Percentiles rank a stretch among this genome's conserved stretches.
phyloP scores from a whole-genome alignment of 208 protist species.

The Blechomonas ayalai region DNA sequence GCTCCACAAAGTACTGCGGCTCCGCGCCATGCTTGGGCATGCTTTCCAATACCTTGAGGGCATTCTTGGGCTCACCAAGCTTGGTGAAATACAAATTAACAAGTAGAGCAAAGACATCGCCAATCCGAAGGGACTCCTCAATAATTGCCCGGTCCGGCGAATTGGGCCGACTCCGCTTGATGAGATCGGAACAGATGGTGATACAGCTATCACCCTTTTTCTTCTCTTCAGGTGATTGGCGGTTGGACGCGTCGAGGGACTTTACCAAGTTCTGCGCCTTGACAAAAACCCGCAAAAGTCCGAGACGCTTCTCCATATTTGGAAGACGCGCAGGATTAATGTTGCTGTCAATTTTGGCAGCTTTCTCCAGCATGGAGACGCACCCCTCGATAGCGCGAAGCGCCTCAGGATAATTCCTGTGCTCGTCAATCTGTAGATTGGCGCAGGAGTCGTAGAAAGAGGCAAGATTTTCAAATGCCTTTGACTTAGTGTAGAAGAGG shows the following conservation, averaged over 20 bases:
- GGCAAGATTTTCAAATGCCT: conserved; percentile 85
- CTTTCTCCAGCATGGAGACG: conserved; percentile 43
- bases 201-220: conserved; percentile 63
- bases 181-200: conserved; percentile 77
- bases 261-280: conserved; percentile 49
- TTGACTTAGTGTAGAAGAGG: conserved; percentile 95
- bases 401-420: conserved; percentile 93
- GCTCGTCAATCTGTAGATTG: conserved; percentile 95
- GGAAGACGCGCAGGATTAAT: no score
- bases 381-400: conserved; percentile 84
- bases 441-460: conserved; percentile 92
- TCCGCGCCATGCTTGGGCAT: conserved; percentile 88
- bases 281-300: conserved; percentile 45
- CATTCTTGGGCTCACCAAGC: conserved; percentile 64
- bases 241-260: conserved; percentile 21
- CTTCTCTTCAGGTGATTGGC: conserved; percentile 29
- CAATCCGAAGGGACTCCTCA: conserved; percentile 81
- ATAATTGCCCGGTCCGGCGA: conserved; percentile 58
- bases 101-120: conserved; percentile 94
- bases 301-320: conserved; percentile 29
- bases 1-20: conserved; percentile 86
- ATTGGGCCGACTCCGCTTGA: conserved; percentile 71
- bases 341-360: conserved; percentile 6
- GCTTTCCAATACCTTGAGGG: conserved; percentile 85
- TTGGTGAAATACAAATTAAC: conserved; percentile 90